These are phyloP conservation scores for Elsinoe arachidis DNA, from an alignment of 2,329 filamentous ascomycete species.

Conservation along the genomic window DNA sequence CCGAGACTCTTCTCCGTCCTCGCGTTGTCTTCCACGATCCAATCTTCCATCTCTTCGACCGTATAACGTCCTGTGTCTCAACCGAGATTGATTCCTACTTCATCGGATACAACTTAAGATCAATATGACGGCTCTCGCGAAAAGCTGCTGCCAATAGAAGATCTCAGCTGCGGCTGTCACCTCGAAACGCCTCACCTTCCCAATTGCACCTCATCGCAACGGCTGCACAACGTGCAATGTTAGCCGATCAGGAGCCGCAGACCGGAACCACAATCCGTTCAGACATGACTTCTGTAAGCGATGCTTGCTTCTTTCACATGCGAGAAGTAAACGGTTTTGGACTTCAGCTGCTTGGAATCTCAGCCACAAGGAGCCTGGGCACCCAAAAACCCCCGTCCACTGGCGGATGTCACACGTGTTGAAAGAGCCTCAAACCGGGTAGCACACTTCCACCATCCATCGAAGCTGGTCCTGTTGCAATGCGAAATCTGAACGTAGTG, in stretches of 20 bases:
- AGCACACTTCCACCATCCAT: too few relatives aligned
- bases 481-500: too few relatives aligned
- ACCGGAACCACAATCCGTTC: not conserved
- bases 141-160: not conserved
- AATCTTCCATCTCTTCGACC: not conserved
- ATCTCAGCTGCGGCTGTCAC: not conserved
- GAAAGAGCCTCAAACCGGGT: too few relatives aligned
- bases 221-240: not conserved
- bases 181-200: not conserved
- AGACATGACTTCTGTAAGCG: not conserved
- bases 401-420: too few relatives aligned
- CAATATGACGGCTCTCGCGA: not conserved
- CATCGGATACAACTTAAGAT: not conserved
- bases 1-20: not conserved
- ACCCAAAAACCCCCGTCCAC: not conserved
- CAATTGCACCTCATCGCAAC: not conserved
- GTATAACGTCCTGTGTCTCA: not conserved
- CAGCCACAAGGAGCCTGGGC: not conserved
- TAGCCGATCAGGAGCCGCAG: not conserved
- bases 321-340: not conserved
- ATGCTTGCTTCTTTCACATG: not conserved
- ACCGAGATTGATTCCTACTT: not conserved
- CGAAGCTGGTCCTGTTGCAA: too few relatives aligned
- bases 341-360: not conserved
- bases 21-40: not conserved